Conservation (phyloP, 2,329 filamentous ascomycete genomes). For the Venturiaceae sp. region DNA sequence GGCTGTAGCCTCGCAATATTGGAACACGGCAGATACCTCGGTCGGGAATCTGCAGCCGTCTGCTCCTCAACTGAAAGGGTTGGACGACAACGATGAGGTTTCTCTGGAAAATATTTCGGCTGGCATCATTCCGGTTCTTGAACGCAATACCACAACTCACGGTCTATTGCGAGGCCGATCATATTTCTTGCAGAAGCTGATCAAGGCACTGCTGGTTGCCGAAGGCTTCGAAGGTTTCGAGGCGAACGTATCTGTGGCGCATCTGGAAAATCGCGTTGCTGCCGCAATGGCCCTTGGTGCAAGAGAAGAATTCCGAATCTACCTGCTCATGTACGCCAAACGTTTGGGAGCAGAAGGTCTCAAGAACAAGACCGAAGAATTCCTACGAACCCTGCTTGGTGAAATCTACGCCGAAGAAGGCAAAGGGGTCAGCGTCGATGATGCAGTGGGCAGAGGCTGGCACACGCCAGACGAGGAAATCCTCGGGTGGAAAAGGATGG, state of each 20-base stretch:
- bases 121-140: slow-evolving; percentile 85
- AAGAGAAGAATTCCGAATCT: slow-evolving; percentile 85
- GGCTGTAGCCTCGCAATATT: slow-evolving; percentile 96
- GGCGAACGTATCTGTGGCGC: slow-evolving; percentile 81
- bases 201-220: slow-evolving; percentile 78
- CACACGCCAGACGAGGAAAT: slow-evolving; percentile 58
- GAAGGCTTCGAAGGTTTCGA: slow-evolving; percentile 93
- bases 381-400: slow-evolving; percentile 72
- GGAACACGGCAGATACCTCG: slow-evolving; percentile 93
- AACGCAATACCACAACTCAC: slow-evolving; percentile 90
- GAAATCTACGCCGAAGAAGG: slow-evolving; percentile 53
- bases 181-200: slow-evolving; percentile 80
- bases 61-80: slow-evolving; percentile 29
- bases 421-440: slow-evolving; percentile 27
- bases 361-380: slow-evolving; percentile 82
- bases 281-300: slow-evolving; percentile 77
- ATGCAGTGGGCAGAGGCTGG: slow-evolving; percentile 48
- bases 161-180: slow-evolving; percentile 85
- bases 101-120: slow-evolving; percentile 61
- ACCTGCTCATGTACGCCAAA: slow-evolving; percentile 98
- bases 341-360: slow-evolving; percentile 84
- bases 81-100: slow-evolving; percentile 36
- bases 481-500: slow-evolving; percentile 81
- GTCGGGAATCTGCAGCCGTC: slow-evolving; percentile 70
- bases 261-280: slow-evolving; percentile 89